Evolutionary conservation across 2,329 filamentous ascomycete genomes (phyloP).

Genomic region (Hysterium pulicare): DNA sequence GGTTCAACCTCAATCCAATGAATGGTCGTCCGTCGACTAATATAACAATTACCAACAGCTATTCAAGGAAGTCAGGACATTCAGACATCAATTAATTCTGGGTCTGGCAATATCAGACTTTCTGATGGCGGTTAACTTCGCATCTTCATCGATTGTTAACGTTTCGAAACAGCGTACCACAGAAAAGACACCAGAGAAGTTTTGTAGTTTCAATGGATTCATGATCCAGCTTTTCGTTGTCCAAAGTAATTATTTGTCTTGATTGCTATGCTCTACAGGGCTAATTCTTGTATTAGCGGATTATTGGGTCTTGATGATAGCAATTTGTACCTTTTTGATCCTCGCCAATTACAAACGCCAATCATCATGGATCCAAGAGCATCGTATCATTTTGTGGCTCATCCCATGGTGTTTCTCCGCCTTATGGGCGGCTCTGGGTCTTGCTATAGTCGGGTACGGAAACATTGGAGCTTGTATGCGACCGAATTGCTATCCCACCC

Average conservation of each 20-base stretch:
- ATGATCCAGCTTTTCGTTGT: slow-evolving; percentile 44
- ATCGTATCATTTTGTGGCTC: slow-evolving; percentile 31
- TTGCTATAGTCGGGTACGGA: slow-evolving; percentile 16
- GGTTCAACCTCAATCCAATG: background rate
- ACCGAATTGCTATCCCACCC: background rate
- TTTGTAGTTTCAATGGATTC: slow-evolving; percentile 44
- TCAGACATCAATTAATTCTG: slow-evolving; percentile 42
- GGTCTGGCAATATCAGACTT: slow-evolving; percentile 43
- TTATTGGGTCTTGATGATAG: slow-evolving; percentile 45
- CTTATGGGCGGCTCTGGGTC: slow-evolving; percentile 30
- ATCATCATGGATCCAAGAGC: slow-evolving; percentile 38
- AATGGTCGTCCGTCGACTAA: slow-evolving; percentile 15
- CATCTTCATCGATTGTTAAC: slow-evolving; percentile 37
- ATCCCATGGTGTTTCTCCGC: slow-evolving; percentile 38
- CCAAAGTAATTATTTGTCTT: slow-evolving; percentile 30
- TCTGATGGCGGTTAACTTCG: slow-evolving; percentile 42
- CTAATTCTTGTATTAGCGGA: slow-evolving; percentile 27
- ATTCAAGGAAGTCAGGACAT: slow-evolving; percentile 38
- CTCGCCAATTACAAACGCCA: slow-evolving; percentile 37
- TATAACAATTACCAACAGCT: slow-evolving; percentile 19
- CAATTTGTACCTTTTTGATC: slow-evolving; percentile 41
- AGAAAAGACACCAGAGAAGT: slow-evolving; percentile 21
- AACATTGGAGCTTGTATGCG: slow-evolving; percentile 21
- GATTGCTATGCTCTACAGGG: background rate
- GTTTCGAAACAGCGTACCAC: slow-evolving; percentile 31